Base-by-base conservation (phyloP, 371 early-diverging fungal genomes). In the Actinomucor elegans region DNA sequence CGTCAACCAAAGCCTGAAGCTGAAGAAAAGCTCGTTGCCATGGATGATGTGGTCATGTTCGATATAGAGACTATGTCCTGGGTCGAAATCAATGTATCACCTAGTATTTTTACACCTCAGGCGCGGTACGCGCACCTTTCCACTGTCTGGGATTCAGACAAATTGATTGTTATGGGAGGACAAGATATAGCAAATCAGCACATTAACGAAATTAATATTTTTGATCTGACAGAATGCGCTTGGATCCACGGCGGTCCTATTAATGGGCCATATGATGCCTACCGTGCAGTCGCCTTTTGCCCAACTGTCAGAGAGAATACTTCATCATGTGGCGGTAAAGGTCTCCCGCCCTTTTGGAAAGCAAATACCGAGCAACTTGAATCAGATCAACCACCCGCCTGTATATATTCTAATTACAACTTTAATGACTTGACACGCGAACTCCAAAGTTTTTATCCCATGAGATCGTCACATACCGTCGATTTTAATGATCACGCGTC, bases 51-150 rank as follows among this genome's bases (percentile, higher is more conserved):
- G 10, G 75, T 78, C 1, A 71, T 90, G 14, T 82, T 89, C 34
- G 85, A 91, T 52, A 71, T 86, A 4, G 71, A 66, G 5, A 69
- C 72, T 24, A 75, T 83, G 64, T 66, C 66, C 27, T 91, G 90
- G 90, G 67, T 80, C 15, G 68, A 75, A 34, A 67, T 78, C 23
- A 69, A 61, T 26, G 69, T 83, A 28, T 59, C 68, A 6, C 69
- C 80, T 7, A 76, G 80, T 4, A 46, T 72, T 5, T 79, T 73
- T 52, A 66, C 76, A 3, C 89, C 91, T 11, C 76, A 81, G 51
- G 84, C 91, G 17, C 75, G 92, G 17, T 92, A 91, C 66, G 92
- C 92, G 2, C 91, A 91, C 49, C 63, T 92, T 20, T 67, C 88
- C 36, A 65, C 75, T 55, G 69, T 79, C 44, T 62, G 80, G 59